Conservation (phyloP, 768 basidiomycete genomes). For the Boletellus ananiceps region DNA sequence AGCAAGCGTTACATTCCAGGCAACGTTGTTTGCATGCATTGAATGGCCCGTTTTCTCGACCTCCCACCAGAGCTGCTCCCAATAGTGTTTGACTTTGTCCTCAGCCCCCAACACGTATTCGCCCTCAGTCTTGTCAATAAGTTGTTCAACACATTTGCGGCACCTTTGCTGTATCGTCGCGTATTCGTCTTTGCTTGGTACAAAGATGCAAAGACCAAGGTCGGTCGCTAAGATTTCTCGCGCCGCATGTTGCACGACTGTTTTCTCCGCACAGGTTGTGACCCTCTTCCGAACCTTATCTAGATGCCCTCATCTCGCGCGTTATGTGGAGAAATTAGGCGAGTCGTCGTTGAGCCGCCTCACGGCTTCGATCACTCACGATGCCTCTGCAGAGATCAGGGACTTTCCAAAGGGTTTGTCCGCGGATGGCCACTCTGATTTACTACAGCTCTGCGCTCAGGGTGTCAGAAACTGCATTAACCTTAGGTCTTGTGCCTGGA, state of each 20-base stretch:
- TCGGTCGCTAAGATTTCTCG: constrained; percentile 20
- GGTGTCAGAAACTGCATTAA: constrained; percentile 61
- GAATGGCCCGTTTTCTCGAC: constrained; percentile 43
- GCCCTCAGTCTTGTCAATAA: constrained; percentile 53
- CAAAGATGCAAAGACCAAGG: constrained; percentile 58
- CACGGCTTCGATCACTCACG: constrained; percentile 1
- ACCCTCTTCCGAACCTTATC: constrained; percentile 61
- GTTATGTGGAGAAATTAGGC: constrained; percentile 57
- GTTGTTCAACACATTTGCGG: constrained; percentile 48
- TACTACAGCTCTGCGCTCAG: constrained; percentile 38
- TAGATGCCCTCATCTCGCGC: constrained; percentile 49
- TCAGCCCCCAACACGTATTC: constrained; percentile 50
- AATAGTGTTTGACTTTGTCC: constrained; percentile 46
- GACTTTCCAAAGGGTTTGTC: constrained; percentile 60
- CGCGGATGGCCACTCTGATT: constrained; percentile 27
- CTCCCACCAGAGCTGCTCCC: constrained; percentile 67
- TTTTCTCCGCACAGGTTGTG: constrained; percentile 41
- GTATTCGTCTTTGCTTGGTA: constrained; percentile 71
- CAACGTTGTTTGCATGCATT: too few relatives aligned
- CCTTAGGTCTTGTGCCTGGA: constrained; percentile 68
- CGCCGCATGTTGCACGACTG: not conserved
- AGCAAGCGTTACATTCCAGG: too few relatives aligned
- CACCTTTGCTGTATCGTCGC: constrained; percentile 50
- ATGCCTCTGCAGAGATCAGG: constrained; percentile 50
- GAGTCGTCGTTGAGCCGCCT: constrained; percentile 16